Base-by-base conservation (phyloP, 2,329 filamentous ascomycete genomes). In the Colletotrichum sp. region DNA sequence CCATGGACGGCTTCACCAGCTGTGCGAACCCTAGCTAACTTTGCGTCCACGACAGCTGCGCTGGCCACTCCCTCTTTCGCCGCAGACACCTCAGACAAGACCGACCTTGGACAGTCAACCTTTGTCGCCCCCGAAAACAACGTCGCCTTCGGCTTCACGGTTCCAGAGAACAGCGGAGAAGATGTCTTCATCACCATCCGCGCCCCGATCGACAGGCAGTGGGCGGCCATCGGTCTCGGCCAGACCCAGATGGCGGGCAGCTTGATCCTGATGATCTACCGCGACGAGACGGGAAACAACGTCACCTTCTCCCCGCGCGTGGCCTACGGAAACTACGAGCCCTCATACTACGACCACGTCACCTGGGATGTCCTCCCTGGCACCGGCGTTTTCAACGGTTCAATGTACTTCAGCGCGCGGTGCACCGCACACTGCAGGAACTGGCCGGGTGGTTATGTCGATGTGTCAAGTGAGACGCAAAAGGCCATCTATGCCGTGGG, bases 401-500 rank as follows among this genome's bases (percentile, higher is more conserved):
- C 82, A 34, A 87, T 87, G 82, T 85, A 87, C 44, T 88, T 90
- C 77, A 89, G 88, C 69, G 90, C 86, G 2, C 86, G 86, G 55
- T 93, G 91, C 83, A 83, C 79, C 27, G 78, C 81, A 34, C 87
- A 89, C 79, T 93, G 90, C 78, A 87, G 89, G 39, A 85, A 82
- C 59, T 92, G 90, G 90, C 82, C 82, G 15, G 82, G 82, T 65
- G 89, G 89, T 49, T 86, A 81, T 44, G 81, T 93, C 73, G 87
- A 93, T 78, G 84, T 89, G n/a, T 84, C 82, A n/a, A 88, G 85
- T 67, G 84, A 83, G 16, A 81, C 83, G 16, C 87, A 89, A 77
- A 83, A 84, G 55, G 91, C 90, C 82, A 89, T 92, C 71, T 93
- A 88, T 80, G 92, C 90, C 22, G 83, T 89, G 27, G 92, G 92